Conservation (phyloP, 345 rosid species). For the Pseudoturritis turrita region DNA sequence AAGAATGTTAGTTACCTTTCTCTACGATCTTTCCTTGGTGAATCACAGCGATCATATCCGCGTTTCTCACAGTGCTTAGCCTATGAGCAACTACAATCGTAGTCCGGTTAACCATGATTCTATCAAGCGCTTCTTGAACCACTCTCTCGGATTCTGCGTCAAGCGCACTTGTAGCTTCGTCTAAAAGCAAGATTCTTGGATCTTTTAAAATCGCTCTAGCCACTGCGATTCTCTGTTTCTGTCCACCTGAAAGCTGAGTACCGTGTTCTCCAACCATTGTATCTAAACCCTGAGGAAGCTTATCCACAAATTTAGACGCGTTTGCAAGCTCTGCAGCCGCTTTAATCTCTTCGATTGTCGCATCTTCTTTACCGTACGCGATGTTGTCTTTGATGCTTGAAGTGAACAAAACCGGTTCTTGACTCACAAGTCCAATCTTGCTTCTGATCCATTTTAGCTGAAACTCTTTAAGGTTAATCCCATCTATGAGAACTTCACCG, state of each 20-base stretch:
- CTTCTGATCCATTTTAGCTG: conserved; percentile 60
- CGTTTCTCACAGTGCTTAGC: conserved; percentile 52
- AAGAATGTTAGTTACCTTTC: conserved; percentile 39
- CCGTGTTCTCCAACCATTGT: conserved; percentile 87
- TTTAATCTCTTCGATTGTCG: conserved; percentile 47
- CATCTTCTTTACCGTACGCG: conserved; percentile 51
- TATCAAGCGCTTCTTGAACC: conserved; percentile 62
- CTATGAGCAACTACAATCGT: conserved; percentile 63
- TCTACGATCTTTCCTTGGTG: conserved; percentile 35
- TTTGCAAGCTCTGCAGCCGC: conserved; percentile 59
- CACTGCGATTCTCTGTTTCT: conserved; percentile 74
- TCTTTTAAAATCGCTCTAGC: conserved; percentile 68
- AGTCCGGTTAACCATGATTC: conserved; percentile 55
- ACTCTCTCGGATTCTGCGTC: conserved; percentile 64
- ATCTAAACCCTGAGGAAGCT: conserved; percentile 65
- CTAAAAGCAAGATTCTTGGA: conserved; percentile 61
- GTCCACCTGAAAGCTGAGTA: conserved; percentile 76
- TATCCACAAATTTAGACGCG: conserved; percentile 54
- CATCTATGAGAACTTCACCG: conserved; percentile 56
- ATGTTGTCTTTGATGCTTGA: conserved; percentile 59
- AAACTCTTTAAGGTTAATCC: conserved; percentile 45
- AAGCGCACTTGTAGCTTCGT: conserved; percentile 76
- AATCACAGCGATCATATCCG: conserved; percentile 52
- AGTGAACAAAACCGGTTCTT: conserved; percentile 61
- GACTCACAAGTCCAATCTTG: conserved; percentile 78